These are phyloP conservation scores for Kodamaea ohmeri DNA, from an alignment of 1,139 yeast genomes.

Conservation along the genomic window DNA sequence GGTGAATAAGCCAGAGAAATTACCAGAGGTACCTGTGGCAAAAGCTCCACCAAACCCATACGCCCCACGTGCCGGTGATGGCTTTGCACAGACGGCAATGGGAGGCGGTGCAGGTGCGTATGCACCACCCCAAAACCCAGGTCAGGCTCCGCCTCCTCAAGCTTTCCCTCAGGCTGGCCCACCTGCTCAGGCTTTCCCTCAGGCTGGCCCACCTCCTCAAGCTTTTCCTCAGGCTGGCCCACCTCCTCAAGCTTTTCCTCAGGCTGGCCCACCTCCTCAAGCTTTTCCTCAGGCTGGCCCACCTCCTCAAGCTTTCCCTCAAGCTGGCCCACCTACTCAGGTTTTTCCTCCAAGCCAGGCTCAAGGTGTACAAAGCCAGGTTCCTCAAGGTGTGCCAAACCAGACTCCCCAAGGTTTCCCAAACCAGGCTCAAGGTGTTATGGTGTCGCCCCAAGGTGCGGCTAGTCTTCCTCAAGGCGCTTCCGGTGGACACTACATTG, in stretches of 20 bases:
- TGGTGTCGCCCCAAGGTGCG: too few species aligned
- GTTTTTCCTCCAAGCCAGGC: not conserved
- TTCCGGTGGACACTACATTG: too few species aligned
- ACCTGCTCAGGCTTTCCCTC: not conserved
- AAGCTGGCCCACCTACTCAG: not conserved
- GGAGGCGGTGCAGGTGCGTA: too few species aligned
- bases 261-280: not conserved
- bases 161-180: not conserved
- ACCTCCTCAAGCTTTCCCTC: not conserved
- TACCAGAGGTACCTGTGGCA: conserved; percentile 11
- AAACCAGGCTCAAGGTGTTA: too few species aligned
- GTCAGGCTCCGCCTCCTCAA: not conserved
- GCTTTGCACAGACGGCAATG: conserved; percentile 1
- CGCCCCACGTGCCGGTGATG: conserved; percentile 9
- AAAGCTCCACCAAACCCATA: conserved; percentile 16
- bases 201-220: not conserved
- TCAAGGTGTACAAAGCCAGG: too few species aligned
- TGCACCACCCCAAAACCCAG: not conserved
- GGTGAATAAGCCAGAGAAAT: too few species aligned
- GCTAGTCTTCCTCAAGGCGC: too few species aligned
- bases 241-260: not conserved
- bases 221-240: not conserved
- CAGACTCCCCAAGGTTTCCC: too few species aligned
- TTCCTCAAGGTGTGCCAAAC: too few species aligned
- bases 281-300: not conserved